Evolutionary conservation across 176 grass and related monocot genomes (phyloP), one percentile per base, ranked within the genome.

Genomic region (Typha latifolia): DNA sequence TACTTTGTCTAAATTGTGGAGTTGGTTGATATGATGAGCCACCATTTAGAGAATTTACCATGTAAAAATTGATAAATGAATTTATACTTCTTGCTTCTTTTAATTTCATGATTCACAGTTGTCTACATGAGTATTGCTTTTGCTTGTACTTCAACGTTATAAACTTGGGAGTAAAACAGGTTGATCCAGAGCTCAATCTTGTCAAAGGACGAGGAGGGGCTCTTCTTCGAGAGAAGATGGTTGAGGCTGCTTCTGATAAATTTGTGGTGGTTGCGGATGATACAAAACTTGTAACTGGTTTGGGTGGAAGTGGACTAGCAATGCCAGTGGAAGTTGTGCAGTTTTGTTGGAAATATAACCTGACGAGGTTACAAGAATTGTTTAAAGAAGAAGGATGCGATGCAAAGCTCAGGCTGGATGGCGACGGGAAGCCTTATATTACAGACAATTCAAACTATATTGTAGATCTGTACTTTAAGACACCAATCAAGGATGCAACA

Each of bases 301-400:
- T 99, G 23, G 94, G 94, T 18, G 94, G 94, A 26, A 99, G 94
- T 26, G 86, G 89, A 9, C 76, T 99, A 19, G 94, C 94, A 62
- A 99, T 99, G 94, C 94, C 94, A 0, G 94, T 99, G 62, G 94
- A 99, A 31, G 83, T 99, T 14, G 94, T 93, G 81, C 94, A 99
- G 79, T 99, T 99, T 83, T 93, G 94, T 82, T 99, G 94, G 94
- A 93, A 93, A 61, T 83, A 89, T 71, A 99, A 87, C 48, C 86
- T 80, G 68, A 81, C 76, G 11, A 92, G 94, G 72, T 56, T 99
- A 70, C 89, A 87, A 67, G 89, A 48, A 13, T 69, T 99, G 4
- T 99, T 99, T 62, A 87, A 87, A 47, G 89, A 82, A 23, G 91
- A 96, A 84, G 87, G 84, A 2, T 83, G 82, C 0, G 77, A 91